Evolutionary conservation across 1,284 basidiomycete genomes (phyloP).

Genomic region (Afroboletus lepidellus): DNA sequence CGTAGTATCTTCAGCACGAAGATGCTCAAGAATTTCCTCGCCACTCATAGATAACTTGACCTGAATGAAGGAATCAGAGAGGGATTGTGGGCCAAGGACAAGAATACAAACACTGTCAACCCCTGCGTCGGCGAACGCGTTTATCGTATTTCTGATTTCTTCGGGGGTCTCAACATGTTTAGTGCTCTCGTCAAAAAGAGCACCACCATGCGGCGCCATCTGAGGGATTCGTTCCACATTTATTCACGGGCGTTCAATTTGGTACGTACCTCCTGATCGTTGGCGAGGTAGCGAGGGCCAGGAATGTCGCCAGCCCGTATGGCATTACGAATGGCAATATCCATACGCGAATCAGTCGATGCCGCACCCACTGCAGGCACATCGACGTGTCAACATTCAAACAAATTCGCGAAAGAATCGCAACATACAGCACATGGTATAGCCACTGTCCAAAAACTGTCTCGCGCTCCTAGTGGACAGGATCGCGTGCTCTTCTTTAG

Average conservation of each 20-base stretch:
- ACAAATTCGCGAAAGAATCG: too few species aligned
- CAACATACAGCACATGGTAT: slow-evolving; percentile 34
- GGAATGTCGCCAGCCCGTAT: slow-evolving; percentile 34
- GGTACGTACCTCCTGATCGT: slow-evolving; percentile 28
- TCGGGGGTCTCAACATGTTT: slow-evolving; percentile 26
- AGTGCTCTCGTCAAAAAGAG: slow-evolving; percentile 32
- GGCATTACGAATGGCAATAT: slow-evolving; percentile 32
- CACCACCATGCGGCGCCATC: slow-evolving; percentile 34
- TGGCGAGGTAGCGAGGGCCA: slow-evolving; percentile 33
- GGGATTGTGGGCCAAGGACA: neutral
- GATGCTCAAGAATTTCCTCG: slow-evolving; percentile 36
- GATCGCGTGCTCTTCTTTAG: slow-evolving; percentile 29
- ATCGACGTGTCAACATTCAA: too few species aligned
- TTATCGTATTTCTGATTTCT: slow-evolving; percentile 22
- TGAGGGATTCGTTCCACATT: slow-evolving; percentile 2
- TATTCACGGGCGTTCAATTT: neutral
- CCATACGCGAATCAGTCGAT: slow-evolving; percentile 32
- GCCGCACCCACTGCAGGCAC: slow-evolving; percentile 31
- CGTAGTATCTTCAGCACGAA: slow-evolving; percentile 36
- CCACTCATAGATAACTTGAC: slow-evolving; percentile 35
- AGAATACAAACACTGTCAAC: slow-evolving; percentile 20
- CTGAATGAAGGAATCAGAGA: slow-evolving; percentile 4
- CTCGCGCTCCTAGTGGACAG: slow-evolving; percentile 27
- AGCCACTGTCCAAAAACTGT: slow-evolving; percentile 32
- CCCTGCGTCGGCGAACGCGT: slow-evolving; percentile 23